A percentile compares a stretch with the other conserved stretches of the same genome.
phyloP scores from a whole-genome alignment of 345 rosid species.

The Populus pruinosa region DNA sequence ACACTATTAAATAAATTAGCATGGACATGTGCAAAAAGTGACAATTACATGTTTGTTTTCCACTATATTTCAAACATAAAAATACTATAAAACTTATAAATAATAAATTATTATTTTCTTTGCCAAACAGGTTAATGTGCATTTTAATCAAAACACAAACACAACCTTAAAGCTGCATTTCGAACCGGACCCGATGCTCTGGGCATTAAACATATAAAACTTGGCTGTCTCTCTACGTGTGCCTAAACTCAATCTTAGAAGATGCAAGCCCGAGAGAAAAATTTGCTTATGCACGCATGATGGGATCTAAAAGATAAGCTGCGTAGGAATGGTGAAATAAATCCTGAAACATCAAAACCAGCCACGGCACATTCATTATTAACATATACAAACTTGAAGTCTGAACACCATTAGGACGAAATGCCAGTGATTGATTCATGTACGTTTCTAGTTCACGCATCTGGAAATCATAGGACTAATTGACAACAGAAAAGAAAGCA shows the following conservation, averaged over 20 bases:
- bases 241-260: not conserved
- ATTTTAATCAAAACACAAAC: no score
- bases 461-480: not conserved
- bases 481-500: not conserved
- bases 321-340: not conserved
- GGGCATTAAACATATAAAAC: not conserved
- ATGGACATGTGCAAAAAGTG: no score
- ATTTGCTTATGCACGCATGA: not conserved
- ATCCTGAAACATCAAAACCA: not conserved
- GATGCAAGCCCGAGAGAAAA: not conserved
- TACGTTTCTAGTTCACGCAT: not conserved
- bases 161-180: not conserved
- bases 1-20: no score
- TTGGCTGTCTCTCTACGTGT: not conserved
- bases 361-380: not conserved
- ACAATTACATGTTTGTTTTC: no score
- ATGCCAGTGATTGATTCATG: not conserved
- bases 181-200: not conserved
- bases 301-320: not conserved
- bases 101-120: no score
- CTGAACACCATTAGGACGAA: not conserved
- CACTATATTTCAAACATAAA: no score
- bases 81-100: no score
- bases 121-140: no score
- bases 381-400: not conserved